Conservation (phyloP, 2,329 filamentous ascomycete genomes). For the Curvularia spicifera region DNA sequence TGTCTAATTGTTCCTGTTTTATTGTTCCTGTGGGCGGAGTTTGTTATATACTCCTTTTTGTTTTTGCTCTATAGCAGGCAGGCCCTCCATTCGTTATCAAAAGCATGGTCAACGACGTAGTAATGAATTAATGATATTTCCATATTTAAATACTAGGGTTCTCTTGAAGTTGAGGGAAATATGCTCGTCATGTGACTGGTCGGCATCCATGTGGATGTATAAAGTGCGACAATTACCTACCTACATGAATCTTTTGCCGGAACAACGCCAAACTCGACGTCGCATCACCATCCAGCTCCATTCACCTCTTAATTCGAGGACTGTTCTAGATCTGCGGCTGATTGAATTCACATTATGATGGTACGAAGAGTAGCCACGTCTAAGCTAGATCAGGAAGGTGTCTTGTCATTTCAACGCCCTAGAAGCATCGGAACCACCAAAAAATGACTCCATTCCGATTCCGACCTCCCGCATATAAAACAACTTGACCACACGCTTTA, state of each 20-base stretch:
- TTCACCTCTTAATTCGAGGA: background rate
- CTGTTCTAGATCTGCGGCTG: background rate
- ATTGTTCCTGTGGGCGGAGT: background rate
- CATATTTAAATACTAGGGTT: background rate
- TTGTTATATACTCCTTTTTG: background rate
- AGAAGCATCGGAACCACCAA: background rate
- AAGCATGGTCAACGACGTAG: background rate
- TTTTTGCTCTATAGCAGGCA: background rate
- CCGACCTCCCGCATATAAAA: background rate
- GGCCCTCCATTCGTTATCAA: background rate
- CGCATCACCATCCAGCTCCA: background rate
- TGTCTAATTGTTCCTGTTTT: background rate
- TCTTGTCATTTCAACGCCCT: background rate
- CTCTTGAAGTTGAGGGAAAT: background rate
- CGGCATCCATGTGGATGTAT: background rate
- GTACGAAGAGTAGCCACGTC: background rate
- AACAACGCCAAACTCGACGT: background rate
- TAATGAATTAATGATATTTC: background rate
- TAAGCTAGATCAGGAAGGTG: background rate
- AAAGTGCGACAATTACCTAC: background rate
- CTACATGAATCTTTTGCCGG: background rate
- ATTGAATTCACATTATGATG: background rate
- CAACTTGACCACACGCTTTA: background rate
- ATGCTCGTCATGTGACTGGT: background rate
- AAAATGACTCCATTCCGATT: background rate